Conservation (phyloP, 495 filamentous ascomycete genomes). For the Trichodelitschia bisporula region DNA sequence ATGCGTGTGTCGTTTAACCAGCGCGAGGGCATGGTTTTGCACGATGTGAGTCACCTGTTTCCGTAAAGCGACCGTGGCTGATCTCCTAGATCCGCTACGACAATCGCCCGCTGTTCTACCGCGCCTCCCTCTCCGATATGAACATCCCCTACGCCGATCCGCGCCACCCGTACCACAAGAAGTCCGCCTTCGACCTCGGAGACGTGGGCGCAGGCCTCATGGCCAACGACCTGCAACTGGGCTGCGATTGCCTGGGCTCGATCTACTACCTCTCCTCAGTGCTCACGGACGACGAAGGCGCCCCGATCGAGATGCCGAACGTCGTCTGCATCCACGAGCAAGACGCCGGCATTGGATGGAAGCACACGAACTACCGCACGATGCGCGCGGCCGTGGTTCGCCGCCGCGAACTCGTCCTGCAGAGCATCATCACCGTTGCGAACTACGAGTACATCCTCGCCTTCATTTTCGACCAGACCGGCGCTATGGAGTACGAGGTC, state of each 20-base stretch:
- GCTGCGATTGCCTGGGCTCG: conserved; percentile 30
- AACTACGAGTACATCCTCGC: conserved; percentile 53
- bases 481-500: conserved; percentile 55
- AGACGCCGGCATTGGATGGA: conserved; percentile 51
- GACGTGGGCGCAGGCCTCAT: conserved; percentile 49
- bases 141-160: conserved; percentile 57
- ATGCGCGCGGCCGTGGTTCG: conserved; percentile 38
- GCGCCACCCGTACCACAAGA: conserved; percentile 45
- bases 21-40: conserved; percentile 41
- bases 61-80: neutral
- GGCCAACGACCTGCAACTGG: conserved; percentile 43
- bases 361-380: conserved; percentile 65
- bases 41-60: conserved; percentile 21
- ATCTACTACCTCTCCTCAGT: conserved; percentile 49
- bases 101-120: conserved; percentile 37
- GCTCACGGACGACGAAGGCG: conserved; percentile 29
- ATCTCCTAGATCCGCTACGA: conserved; percentile 31
- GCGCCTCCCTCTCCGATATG: conserved; percentile 51
- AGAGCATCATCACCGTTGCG: conserved; percentile 34
- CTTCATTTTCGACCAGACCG: conserved; percentile 70
- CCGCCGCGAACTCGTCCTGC: conserved; percentile 44
- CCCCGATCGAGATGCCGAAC: conserved; percentile 36
- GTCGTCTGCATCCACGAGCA: conserved; percentile 62
- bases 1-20: conserved; percentile 51
- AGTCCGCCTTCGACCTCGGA: conserved; percentile 58